These are phyloP conservation scores for Aspergillus terreus DNA, from an alignment of 2,329 filamentous ascomycete species.

Conservation along the genomic window DNA sequence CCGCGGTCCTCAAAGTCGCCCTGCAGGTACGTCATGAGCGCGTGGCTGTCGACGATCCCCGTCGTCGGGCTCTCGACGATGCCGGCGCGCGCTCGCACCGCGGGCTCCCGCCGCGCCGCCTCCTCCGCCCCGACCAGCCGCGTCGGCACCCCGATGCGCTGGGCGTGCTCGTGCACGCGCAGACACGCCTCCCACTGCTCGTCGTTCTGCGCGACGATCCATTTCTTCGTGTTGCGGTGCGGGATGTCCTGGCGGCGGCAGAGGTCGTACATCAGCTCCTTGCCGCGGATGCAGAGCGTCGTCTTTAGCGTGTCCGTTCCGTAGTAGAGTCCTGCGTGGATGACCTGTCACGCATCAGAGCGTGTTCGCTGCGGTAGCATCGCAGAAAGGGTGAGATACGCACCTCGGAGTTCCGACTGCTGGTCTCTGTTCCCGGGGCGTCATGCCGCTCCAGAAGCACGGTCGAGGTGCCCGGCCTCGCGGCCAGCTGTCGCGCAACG, in stretches of 20 bases:
- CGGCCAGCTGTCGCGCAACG: slow-evolving; percentile 68
- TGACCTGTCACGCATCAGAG: slow-evolving; percentile 56
- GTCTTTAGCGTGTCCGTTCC: slow-evolving; percentile 74
- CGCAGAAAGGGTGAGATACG: neutral
- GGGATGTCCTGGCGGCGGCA: slow-evolving; percentile 66
- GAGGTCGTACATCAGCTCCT: slow-evolving; percentile 71
- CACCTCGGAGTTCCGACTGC: slow-evolving; percentile 82
- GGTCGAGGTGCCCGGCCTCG: slow-evolving; percentile 58
- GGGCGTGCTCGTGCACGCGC: slow-evolving; percentile 53
- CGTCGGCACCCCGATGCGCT: slow-evolving; percentile 62
- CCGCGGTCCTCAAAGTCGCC: slow-evolving; percentile 73
- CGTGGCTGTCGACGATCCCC: slow-evolving; percentile 86
- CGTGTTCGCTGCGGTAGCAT: neutral
- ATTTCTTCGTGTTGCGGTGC: slow-evolving; percentile 77
- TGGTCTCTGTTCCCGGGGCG: slow-evolving; percentile 77
- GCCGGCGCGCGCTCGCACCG: slow-evolving; percentile 66
- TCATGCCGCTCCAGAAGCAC: slow-evolving; percentile 78
- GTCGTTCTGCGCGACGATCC: slow-evolving; percentile 84
- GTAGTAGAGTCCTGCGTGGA: slow-evolving; percentile 95
- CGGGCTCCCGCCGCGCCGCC: slow-evolving; percentile 44
- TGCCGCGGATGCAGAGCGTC: slow-evolving; percentile 73
- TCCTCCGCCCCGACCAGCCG: slow-evolving; percentile 64
- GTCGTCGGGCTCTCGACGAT: slow-evolving; percentile 82
- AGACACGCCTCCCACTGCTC: slow-evolving; percentile 60
- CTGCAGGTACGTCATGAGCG: slow-evolving; percentile 75